Evolutionary conservation across 441 rosid genomes (phyloP).

Genomic region (Corymbia citriodora): DNA sequence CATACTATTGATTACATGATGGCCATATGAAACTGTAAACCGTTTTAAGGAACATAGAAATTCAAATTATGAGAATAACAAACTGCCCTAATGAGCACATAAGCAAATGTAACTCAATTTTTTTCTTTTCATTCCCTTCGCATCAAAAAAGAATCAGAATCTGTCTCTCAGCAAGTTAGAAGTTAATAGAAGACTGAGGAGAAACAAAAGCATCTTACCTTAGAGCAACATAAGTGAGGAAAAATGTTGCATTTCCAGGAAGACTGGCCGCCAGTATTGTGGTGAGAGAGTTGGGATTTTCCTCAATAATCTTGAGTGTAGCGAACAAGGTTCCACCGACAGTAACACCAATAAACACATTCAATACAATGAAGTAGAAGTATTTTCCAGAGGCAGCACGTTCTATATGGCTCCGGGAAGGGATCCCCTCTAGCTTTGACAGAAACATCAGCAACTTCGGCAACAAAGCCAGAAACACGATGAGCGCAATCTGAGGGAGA

Average conservation of each 20-base stretch:
- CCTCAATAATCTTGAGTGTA: constrained; percentile 46
- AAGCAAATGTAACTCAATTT: not conserved
- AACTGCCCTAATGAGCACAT: not conserved
- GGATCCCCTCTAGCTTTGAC: constrained; percentile 81
- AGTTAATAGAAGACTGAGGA: not conserved
- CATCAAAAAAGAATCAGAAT: not conserved
- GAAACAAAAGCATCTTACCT: constrained; percentile 41
- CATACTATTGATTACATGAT: not conserved
- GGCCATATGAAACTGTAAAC: not conserved
- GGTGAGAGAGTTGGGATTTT: constrained; percentile 30
- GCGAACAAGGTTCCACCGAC: constrained; percentile 57
- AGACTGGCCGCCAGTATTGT: constrained; percentile 52
- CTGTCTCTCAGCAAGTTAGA: not conserved
- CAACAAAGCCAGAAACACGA: constrained; percentile 66
- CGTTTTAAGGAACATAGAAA: not conserved
- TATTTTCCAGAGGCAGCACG: constrained; percentile 91
- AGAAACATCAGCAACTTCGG: constrained; percentile 74
- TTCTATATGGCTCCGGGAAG: constrained; percentile 57
- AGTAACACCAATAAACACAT: constrained; percentile 87
- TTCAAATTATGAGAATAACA: not conserved
- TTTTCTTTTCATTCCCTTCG: not conserved
- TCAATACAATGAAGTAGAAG: constrained; percentile 69
- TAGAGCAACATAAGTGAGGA: constrained; percentile 81
- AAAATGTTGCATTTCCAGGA: constrained; percentile 82
- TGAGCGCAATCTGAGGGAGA: constrained; percentile 85